Base-by-base conservation (phyloP, 305 asterid genomes). In the Fraxinus nigra region DNA sequence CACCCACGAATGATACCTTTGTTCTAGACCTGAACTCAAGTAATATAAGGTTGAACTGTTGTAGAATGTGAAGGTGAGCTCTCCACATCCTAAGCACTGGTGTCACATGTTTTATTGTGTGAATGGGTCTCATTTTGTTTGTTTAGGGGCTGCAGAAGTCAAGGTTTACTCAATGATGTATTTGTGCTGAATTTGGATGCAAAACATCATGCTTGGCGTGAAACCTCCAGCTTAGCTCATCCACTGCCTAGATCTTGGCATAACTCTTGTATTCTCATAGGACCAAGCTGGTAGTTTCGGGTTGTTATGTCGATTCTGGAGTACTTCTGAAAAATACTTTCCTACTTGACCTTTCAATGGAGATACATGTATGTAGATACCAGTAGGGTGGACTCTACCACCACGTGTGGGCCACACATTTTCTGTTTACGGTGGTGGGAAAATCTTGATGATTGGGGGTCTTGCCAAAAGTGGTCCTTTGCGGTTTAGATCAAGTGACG, bases 241-340 rank as follows among this genome's bases (percentile, higher is more conserved):
- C 54, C n/a, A 43, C n/a, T 43, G 11, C 54, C 54, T 43, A 43
- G 54, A 43, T 43, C n/a, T 43, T 11, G 97, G 98, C 98, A 94
- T 74, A 93, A 97, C 88, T 94, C 97, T 24, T 94, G 97, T 84
- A 93, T 97, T 6, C 91, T 91, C 95, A 92, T 75, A 97, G 97
- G 79, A 88, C 97, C 24, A 94, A 94, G 91, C 88, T 92, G 78
- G 87, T 94, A 34, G 98, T 92, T 20, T 92, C 98, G 14, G 97
- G 98, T 73, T 97, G 98, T 77, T 94, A 97, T 87, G 94, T 97
- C 1, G 98, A 94, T 84, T 90, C 98, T 43, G 97, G 97, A 65
- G 95, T 92, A 33, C 97, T 93, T 63, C 86, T 92, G 79, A 93
- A 95, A 20, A 97, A 93, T 85, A 90, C 97, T 34, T 93, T 92